Evolutionary conservation across 768 basidiomycete species (phyloP).

Genomic region (Flagelloscypha sp.): DNA sequence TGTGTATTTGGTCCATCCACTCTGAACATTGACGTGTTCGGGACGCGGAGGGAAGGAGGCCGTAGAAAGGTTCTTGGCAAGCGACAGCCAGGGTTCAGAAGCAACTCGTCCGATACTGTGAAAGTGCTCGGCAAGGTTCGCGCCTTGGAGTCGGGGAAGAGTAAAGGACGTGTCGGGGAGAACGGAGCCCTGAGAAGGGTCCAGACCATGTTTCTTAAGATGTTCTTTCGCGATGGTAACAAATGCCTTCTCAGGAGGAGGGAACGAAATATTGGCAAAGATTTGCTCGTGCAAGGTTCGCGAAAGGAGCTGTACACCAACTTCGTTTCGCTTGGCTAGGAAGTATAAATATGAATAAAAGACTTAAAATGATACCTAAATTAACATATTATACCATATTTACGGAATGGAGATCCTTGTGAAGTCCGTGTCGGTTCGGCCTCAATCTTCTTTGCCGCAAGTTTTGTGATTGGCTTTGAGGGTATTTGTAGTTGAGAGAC

Average conservation of each 20-base stretch:
- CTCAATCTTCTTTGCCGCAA: too few relatives aligned
- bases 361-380: too few relatives aligned
- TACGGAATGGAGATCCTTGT: too few relatives aligned
- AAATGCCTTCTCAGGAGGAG: slow-evolving; percentile 48
- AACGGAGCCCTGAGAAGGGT: slow-evolving; percentile 69
- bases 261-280: slow-evolving; percentile 63
- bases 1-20: slow-evolving; percentile 89
- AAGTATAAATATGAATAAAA: background rate
- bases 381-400: too few relatives aligned
- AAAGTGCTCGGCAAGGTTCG: slow-evolving; percentile 83
- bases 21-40: slow-evolving; percentile 39
- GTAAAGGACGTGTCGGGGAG: slow-evolving; percentile 75
- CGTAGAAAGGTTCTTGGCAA: slow-evolving; percentile 52
- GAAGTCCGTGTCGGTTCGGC: too few relatives aligned
- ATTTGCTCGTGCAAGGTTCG: slow-evolving; percentile 73
- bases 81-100: slow-evolving; percentile 70
- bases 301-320: slow-evolving; percentile 92
- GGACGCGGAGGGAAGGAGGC: slow-evolving; percentile 55
- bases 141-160: slow-evolving; percentile 77
- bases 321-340: slow-evolving; percentile 66
- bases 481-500: too few relatives aligned
- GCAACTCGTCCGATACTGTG: slow-evolving; percentile 60
- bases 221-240: slow-evolving; percentile 76
- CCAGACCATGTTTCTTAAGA: slow-evolving; percentile 72
- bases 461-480: too few relatives aligned